Percentiles rank a stretch among this genome's conserved stretches.
Conservation (phyloP, 2,329 filamentous ascomycete species). For the Beauveria bassiana region DNA sequence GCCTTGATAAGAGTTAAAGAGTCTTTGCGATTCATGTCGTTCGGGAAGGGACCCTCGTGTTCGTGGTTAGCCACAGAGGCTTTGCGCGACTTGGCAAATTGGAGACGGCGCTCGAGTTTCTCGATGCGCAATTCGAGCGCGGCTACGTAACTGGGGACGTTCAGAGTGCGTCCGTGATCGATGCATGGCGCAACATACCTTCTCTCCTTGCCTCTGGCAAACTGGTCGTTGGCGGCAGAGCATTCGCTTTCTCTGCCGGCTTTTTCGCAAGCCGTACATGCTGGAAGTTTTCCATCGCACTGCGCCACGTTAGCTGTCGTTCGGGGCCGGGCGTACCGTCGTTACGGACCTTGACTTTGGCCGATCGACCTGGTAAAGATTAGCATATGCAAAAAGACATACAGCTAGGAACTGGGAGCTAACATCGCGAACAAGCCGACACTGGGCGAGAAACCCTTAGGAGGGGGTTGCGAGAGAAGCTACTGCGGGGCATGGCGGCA, state of each 20-base stretch:
- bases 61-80: constrained; percentile 62
- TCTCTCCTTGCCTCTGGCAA: constrained; percentile 87
- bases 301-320: constrained; percentile 22
- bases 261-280: constrained; percentile 91
- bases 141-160: constrained; percentile 65
- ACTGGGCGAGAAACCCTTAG: constrained; percentile 71
- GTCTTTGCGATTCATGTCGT: constrained; percentile 50
- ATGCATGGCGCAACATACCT: constrained; percentile 43
- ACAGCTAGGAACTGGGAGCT: constrained; percentile 17
- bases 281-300: constrained; percentile 93
- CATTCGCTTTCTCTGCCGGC: constrained; percentile 81
- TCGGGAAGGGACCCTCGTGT: constrained; percentile 35
- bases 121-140: constrained; percentile 89
- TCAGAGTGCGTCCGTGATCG: constrained; percentile 10
- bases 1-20: constrained; percentile 54
- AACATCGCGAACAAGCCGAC: constrained; percentile 71
- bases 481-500: constrained; percentile 35
- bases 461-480: constrained; percentile 48
- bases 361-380: constrained; percentile 55
- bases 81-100: constrained; percentile 62
- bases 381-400: constrained; percentile 2
- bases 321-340: background rate
- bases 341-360: constrained; percentile 74
- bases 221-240: constrained; percentile 91
- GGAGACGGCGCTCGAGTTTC: constrained; percentile 72